Evolutionary conservation across 2,329 filamentous ascomycete genomes (phyloP).

Genomic region (Dothidotthia symphoricarpi): DNA sequence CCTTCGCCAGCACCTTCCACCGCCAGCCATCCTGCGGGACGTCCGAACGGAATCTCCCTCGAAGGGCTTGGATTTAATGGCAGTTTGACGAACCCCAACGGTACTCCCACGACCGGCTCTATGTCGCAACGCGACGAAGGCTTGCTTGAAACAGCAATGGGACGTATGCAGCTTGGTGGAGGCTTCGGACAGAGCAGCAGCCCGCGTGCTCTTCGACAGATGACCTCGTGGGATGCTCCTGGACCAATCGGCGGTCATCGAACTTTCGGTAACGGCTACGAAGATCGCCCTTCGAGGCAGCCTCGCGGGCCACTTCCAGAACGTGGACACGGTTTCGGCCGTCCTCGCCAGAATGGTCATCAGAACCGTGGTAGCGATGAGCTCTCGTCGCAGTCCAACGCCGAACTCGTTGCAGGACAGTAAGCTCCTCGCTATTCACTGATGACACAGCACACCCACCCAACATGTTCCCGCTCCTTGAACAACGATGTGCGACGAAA

Average conservation of each 20-base stretch:
- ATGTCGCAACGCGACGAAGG: slow-evolving; percentile 56
- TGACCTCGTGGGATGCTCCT: slow-evolving; percentile 61
- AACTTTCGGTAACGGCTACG: slow-evolving; percentile 59
- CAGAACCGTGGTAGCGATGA: slow-evolving; percentile 63
- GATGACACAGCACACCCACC: slow-evolving; percentile 16
- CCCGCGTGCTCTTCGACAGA: slow-evolving; percentile 59
- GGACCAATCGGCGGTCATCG: slow-evolving; percentile 65
- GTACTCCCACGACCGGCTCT: slow-evolving; percentile 59
- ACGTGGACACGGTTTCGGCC: slow-evolving; percentile 57
- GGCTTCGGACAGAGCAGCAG: slow-evolving; percentile 52
- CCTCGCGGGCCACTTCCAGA: slow-evolving; percentile 62
- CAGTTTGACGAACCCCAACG: slow-evolving; percentile 63
- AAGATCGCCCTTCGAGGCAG: slow-evolving; percentile 60
- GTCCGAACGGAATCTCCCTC: slow-evolving; percentile 56
- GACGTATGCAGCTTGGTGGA: slow-evolving; percentile 57
- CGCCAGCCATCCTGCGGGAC: slow-evolving; percentile 75
- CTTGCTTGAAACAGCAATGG: slow-evolving; percentile 63
- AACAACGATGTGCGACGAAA: slow-evolving; percentile 23
- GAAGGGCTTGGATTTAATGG: slow-evolving; percentile 49
- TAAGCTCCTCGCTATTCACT: slow-evolving; percentile 18
- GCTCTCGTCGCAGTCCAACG: slow-evolving; percentile 58
- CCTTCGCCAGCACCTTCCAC: slow-evolving; percentile 89
- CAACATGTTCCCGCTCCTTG: slow-evolving; percentile 25
- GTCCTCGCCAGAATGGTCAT: slow-evolving; percentile 60
- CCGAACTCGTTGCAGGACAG: slow-evolving; percentile 65